Evolutionary conservation across 108 stramenopile genomes (phyloP), one percentile per base, ranked within the genome.

Genomic region (Nitzschia sp.): DNA sequence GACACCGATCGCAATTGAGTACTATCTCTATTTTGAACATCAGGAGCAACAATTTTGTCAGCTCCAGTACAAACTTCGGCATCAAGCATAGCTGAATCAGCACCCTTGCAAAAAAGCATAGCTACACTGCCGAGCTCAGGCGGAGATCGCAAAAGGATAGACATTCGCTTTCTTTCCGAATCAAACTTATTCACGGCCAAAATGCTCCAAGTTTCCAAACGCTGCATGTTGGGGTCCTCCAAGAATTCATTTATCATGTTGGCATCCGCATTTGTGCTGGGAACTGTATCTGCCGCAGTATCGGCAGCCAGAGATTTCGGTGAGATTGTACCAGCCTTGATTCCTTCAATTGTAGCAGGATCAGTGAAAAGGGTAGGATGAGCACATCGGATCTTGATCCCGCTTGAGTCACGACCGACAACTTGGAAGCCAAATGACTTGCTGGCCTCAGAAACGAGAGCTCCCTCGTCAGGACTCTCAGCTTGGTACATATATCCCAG

Each of bases 131-230:
- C 93, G 63, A 90, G 76, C 61, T 86, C 80, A 26, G 75, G 73
- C 22, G 93, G 90, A 19, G 90, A 80, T 29, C 95, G 78, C 38
- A 96, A 83, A 15, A 98, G 60, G 48, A 98, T 90, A 37, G 94
- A 95, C 97, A 98, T 98, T 44, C 97, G 70, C 78, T 98, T 98
- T 39, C 97, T 76, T 46, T 91, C 88, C 15, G 94, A 91, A 68
- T 97, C 93, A 72, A 98, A 98, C 67, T 92, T 93, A 63, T 97
- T 94, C 8, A 97, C 83, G 20, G 96, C 96, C 22, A 98, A 83
- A 61, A 96, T 76, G 40, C 77, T 50, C 92, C 93, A 97, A 3
- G 82, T 84, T 72, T 92, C 89, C 24, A 63, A 54, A 6, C 63
- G 54, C 19, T 61, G 55, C 44, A 43, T 40, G 17, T 53, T 50